Evolutionary conservation across 73 alveolate genomes (phyloP).

Genomic region (Tetrahymena elliotti): DNA sequence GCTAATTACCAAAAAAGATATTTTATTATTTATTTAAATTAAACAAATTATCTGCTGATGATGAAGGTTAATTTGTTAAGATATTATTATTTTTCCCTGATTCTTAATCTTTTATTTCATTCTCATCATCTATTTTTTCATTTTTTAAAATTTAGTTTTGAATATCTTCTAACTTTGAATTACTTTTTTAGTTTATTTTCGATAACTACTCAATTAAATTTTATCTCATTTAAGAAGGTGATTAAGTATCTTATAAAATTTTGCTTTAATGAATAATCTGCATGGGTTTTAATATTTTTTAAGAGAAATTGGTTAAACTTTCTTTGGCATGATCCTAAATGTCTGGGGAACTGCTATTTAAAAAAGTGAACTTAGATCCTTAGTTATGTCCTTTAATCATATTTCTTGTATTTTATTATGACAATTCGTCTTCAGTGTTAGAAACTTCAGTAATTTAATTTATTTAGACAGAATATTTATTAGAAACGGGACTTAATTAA

Average conservation of each 20-base stretch:
- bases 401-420: not conserved
- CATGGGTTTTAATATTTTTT: not conserved
- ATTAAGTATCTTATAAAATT: not conserved
- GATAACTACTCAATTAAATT: not conserved
- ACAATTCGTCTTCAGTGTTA: not conserved
- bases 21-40: too few species aligned
- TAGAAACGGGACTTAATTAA: not conserved
- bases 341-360: not conserved
- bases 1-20: too few species aligned
- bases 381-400: not conserved
- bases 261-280: not conserved
- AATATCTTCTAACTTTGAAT: not conserved
- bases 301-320: not conserved
- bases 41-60: too few species aligned
- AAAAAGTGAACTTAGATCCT: not conserved
- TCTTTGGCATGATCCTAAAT: not conserved
- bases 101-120: too few species aligned
- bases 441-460: not conserved
- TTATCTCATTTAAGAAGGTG: not conserved
- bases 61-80: too few species aligned
- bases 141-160: not conserved
- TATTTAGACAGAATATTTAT: not conserved
- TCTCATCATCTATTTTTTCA: not conserved
- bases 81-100: too few species aligned
- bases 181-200: not conserved